These are phyloP conservation scores for Blastocystis sp. DNA, from an alignment of 352 stramenopile genomes.

Conservation along the genomic window DNA sequence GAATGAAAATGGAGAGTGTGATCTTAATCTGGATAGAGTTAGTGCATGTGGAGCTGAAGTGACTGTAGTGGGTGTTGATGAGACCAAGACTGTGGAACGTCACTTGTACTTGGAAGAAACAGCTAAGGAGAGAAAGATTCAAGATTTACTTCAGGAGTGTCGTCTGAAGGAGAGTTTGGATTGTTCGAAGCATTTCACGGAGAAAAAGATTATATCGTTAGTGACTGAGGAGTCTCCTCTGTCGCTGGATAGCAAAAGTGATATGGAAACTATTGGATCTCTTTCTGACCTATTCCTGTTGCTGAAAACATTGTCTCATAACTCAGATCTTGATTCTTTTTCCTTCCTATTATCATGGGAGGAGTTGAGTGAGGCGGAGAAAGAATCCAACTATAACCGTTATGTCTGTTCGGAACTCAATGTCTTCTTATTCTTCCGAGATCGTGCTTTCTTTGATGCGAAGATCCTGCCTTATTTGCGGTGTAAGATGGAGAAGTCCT, in stretches of 20 bases:
- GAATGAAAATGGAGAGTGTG: not conserved
- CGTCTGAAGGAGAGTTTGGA: conserved; percentile 71
- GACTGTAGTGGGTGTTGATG: conserved; percentile 63
- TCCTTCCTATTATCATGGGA: conserved; percentile 72
- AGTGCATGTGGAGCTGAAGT: conserved; percentile 65
- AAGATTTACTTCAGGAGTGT: conserved; percentile 68
- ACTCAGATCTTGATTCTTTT: conserved; percentile 63
- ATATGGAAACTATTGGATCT: not conserved
- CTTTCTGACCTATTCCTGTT: not conserved
- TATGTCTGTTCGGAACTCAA: conserved; percentile 74
- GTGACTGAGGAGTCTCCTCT: conserved; percentile 68
- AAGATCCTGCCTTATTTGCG: conserved; percentile 71
- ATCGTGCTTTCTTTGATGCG: conserved; percentile 73
- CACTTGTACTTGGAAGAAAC: not conserved
- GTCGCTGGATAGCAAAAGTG: not conserved
- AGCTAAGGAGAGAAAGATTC: not conserved
- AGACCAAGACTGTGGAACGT: not conserved
- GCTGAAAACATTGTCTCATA: not conserved
- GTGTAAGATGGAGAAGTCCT: conserved; percentile 74
- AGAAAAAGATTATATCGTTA: conserved; percentile 72
- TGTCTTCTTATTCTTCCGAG: conserved; percentile 75
- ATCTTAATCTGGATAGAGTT: not conserved
- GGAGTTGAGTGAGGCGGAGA: conserved; percentile 64
- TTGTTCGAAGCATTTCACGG: conserved; percentile 71
- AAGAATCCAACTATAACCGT: conserved; percentile 72